Conservation (phyloP, 2,329 filamentous ascomycete genomes). For the Paraphaeosphaeria sporulosa region DNA sequence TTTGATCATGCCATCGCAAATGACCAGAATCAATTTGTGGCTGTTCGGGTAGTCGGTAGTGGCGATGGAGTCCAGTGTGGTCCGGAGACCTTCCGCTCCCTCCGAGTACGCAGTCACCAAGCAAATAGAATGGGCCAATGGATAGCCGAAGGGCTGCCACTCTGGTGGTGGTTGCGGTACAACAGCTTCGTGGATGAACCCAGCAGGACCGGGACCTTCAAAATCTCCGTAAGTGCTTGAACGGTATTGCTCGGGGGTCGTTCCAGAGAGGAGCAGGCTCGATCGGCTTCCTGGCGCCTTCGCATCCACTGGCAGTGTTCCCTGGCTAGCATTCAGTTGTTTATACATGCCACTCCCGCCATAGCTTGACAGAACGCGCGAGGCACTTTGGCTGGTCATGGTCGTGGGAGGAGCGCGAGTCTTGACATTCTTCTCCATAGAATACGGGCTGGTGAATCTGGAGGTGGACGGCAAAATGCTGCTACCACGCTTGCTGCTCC, state of each 20-base stretch:
- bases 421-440: constrained; percentile 68
- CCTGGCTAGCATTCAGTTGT: constrained; percentile 63
- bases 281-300: constrained; percentile 46
- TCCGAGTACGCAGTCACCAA: constrained; percentile 97
- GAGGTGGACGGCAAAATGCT: constrained; percentile 93
- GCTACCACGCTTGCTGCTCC: constrained; percentile 80
- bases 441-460: constrained; percentile 90
- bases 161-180: constrained; percentile 96
- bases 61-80: constrained; percentile 93
- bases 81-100: constrained; percentile 89
- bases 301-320: constrained; percentile 59
- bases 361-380: constrained; percentile 70
- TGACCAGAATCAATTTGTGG: constrained; percentile 94
- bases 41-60: constrained; percentile 99
- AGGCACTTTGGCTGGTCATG: constrained; percentile 89
- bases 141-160: constrained; percentile 97
- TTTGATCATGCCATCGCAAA: constrained; percentile 98
- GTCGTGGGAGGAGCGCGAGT: constrained; percentile 75
- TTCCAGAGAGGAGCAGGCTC: constrained; percentile 53
- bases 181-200: constrained; percentile 96
- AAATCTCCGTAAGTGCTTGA: constrained; percentile 64
- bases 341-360: constrained; percentile 68
- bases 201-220: constrained; percentile 81
- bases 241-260: constrained; percentile 54
- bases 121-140: constrained; percentile 91